A percentile compares a stretch with the other conserved stretches of the same genome.
Evolutionary conservation across 1,284 basidiomycete species (phyloP).

Genomic region (Tylopilus sp.): DNA sequence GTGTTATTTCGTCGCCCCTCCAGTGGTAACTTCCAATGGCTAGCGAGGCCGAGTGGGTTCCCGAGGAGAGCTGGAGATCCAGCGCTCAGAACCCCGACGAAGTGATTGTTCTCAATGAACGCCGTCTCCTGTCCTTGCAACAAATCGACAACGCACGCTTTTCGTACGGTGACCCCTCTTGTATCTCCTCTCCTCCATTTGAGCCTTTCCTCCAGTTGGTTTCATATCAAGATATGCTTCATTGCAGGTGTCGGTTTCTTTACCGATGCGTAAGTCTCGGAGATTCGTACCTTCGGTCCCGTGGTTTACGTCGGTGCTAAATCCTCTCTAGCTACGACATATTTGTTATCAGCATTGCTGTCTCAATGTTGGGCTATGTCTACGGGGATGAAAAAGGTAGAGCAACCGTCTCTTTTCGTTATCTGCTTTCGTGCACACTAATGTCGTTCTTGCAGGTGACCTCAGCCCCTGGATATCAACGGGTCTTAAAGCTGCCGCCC

Average conservation of each 20-base stretch:
- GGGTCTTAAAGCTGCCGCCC: slow-evolving; percentile 38
- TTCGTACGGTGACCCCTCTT: slow-evolving; percentile 16
- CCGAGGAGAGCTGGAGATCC: slow-evolving; percentile 1
- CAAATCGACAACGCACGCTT: slow-evolving; percentile 20
- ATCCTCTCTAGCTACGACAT: slow-evolving; percentile 22
- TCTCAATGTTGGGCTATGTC: slow-evolving; percentile 28
- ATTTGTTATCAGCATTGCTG: slow-evolving; percentile 23
- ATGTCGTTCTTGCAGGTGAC: slow-evolving; percentile 15
- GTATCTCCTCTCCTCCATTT: neutral
- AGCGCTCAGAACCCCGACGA: neutral
- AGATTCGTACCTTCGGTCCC: neutral
- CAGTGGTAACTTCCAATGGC: slow-evolving; percentile 13
- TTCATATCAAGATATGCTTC: slow-evolving; percentile 23
- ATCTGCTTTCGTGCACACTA: neutral
- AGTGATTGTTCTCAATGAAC: slow-evolving; percentile 22
- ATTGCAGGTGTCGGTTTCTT: slow-evolving; percentile 26
- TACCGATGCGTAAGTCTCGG: slow-evolving; percentile 20
- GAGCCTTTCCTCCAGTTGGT: slow-evolving; percentile 14
- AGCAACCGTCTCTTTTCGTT: neutral
- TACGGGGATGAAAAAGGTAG: slow-evolving; percentile 25
- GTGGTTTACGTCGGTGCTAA: neutral
- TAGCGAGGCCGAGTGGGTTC: slow-evolving; percentile 1
- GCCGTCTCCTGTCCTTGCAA: slow-evolving; percentile 16
- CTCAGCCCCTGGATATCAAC: slow-evolving; percentile 27
- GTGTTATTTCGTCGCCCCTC: neutral